Percentiles rank a stretch among this genome's conserved stretches.
Conservation (phyloP, 441 rosid genomes). For the California macrophylla region DNA sequence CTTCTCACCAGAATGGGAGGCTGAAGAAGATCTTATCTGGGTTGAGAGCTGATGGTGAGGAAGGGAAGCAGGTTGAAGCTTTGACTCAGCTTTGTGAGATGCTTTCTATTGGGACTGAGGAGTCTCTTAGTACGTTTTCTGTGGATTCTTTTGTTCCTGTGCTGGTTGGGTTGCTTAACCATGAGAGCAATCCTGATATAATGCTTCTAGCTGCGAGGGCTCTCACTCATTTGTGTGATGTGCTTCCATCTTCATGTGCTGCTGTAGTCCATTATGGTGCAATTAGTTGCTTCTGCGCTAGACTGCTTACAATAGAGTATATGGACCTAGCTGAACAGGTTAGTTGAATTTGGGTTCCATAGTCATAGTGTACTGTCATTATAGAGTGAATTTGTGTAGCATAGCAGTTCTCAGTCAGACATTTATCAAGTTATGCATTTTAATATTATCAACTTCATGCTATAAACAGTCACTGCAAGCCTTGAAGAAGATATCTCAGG, state of each 20-base stretch:
- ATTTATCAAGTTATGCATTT: conserved; percentile 1
- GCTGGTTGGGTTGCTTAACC: conserved; percentile 80
- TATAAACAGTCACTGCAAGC: conserved; percentile 84
- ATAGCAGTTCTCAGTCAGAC: background rate
- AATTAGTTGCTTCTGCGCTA: conserved; percentile 76
- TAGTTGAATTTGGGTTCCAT: conserved; percentile 7
- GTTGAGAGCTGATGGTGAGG: conserved; percentile 88
- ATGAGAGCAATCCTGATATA: conserved; percentile 89
- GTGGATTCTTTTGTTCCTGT: conserved; percentile 95
- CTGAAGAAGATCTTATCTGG: conserved; percentile 92
- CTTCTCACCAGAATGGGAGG: conserved; percentile 73
- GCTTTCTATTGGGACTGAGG: conserved; percentile 95
- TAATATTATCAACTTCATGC: conserved; percentile 13
- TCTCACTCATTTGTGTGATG: conserved; percentile 91
- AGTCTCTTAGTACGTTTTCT: conserved; percentile 81
- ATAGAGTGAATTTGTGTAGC: background rate
- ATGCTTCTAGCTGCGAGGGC: conserved; percentile 99
- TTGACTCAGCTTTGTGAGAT: conserved; percentile 95
- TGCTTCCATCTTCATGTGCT: conserved; percentile 95
- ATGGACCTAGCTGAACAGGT: conserved; percentile 99
- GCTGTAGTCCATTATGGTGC: conserved; percentile 99
- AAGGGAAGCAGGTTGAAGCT: conserved; percentile 96
- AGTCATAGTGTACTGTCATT: background rate
- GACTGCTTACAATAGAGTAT: conserved; percentile 92
- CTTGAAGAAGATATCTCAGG: conserved; percentile 87